These are phyloP conservation scores for Thinopyrum elongatum DNA, from an alignment of 176 grass and related monocot species.

Conservation along the genomic window DNA sequence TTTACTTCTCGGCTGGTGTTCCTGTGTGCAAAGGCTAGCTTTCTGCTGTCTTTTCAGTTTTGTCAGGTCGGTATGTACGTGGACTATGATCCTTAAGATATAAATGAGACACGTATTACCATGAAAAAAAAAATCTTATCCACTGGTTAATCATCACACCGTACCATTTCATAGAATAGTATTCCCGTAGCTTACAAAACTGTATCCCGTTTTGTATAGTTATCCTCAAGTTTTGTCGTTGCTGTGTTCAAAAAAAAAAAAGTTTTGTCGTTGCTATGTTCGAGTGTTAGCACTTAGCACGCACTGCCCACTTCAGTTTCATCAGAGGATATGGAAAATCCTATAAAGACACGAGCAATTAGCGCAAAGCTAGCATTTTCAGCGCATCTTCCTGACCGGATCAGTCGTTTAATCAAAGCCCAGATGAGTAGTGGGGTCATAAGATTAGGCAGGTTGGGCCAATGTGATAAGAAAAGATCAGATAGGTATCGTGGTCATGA, in stretches of 20 bases:
- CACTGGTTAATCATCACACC: not conserved
- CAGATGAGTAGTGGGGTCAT: conserved; percentile 27
- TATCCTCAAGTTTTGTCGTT: not conserved
- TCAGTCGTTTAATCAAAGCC: conserved; percentile 9
- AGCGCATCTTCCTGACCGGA: conserved; percentile 2
- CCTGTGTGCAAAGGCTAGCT: too few species aligned
- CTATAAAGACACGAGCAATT: conserved; percentile 15
- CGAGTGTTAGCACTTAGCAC: not conserved
- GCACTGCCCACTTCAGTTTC: not conserved
- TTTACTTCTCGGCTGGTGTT: too few species aligned
- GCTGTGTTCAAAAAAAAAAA: too few species aligned
- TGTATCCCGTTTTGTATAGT: not conserved
- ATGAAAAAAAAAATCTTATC: too few species aligned
- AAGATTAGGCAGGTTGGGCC: conserved; percentile 23
- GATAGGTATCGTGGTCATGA: not conserved
- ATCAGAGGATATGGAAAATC: conserved; percentile 28
- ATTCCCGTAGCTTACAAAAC: not conserved
- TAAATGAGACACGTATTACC: too few species aligned
- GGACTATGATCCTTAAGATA: too few species aligned
- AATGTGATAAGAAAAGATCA: conserved; percentile 18
- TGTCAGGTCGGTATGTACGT: too few species aligned
- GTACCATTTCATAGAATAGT: not conserved
- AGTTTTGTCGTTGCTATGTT: not conserved
- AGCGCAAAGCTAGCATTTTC: not conserved
- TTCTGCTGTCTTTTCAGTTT: too few species aligned